Base-by-base conservation (phyloP, 1,284 basidiomycete genomes). In the Austroboletus niveus region DNA sequence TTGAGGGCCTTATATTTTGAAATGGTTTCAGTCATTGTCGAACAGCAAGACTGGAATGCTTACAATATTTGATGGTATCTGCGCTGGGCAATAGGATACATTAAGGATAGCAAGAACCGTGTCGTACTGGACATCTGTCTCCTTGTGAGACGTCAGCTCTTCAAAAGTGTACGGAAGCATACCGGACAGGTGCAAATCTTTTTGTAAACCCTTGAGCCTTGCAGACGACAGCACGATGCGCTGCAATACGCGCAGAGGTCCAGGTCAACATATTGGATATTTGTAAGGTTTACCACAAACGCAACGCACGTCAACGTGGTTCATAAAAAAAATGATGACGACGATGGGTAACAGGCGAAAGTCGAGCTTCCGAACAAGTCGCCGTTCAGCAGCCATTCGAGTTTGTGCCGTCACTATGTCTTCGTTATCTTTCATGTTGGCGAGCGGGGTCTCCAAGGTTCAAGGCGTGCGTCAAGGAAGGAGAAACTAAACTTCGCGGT, bases 41-140 rank as follows among this genome's bases (percentile, higher is more conserved):
- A 38, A 24, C 17, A 45, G 38, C 30, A 43, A 43, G 30, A 24
- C 29, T 35, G 47, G 5, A 42, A 14, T 22, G 54, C 69, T 42
- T 50, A 79, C 81, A 77, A 85, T 84, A 51, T 85, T 85, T 0
- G 81, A 84, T 8, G 83, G 83, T 52, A 85, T 78, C 59, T 85
- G 82, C 14, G 78, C 77, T 1, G 82, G 82, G 42, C 78, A 79
- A 56, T 84, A 84, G 0, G 81, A 80, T 5, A 72, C 82, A 54
- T 80, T 85, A 35, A 85, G 72, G 47, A 85, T 76, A 0, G 82
- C 82, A 14, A 86, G 70, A 0, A 84, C 74, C 0, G 81, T 81
- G 17, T 75, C 73, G 62, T 85, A 85, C 61, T 85, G 81, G 31
- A 82, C 66, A 60, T 82, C 84, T 85, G 52, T n/a, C 8, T 24